Evolutionary conservation across 169 alveolate species (phyloP).

Genomic region (Cryptosporidium ubiquitum): DNA sequence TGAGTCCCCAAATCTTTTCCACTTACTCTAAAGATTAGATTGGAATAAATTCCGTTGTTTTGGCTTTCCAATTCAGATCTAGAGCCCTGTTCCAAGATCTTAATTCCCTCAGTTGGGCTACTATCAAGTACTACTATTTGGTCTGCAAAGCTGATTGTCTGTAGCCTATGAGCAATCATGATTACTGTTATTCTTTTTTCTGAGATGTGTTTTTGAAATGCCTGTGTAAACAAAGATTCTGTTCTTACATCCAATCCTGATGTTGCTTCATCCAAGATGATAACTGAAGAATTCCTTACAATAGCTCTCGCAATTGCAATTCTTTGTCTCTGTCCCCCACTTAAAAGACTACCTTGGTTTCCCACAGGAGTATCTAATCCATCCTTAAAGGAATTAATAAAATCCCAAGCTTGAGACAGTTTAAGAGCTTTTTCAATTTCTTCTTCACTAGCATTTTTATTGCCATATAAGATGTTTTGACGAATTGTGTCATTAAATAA

Average conservation of each 20-base stretch:
- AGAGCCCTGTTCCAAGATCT: slow-evolving; percentile 78
- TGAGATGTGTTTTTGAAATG: slow-evolving; percentile 47
- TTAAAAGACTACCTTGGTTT: slow-evolving; percentile 84
- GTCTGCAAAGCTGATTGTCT: slow-evolving; percentile 78
- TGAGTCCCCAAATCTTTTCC: too few species aligned
- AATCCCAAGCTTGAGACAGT: slow-evolving; percentile 86
- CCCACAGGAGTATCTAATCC: slow-evolving; percentile 89
- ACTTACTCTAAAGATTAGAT: background rate
- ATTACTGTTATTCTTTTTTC: slow-evolving; percentile 77
- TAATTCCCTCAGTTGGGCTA: slow-evolving; percentile 56
- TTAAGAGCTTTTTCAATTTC: slow-evolving; percentile 87
- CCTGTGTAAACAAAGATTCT: slow-evolving; percentile 14
- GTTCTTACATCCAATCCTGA: slow-evolving; percentile 89
- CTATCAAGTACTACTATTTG: slow-evolving; percentile 72
- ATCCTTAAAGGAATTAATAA: slow-evolving; percentile 84
- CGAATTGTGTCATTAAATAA: slow-evolving; percentile 91
- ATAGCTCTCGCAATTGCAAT: slow-evolving; percentile 91
- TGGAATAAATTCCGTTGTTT: slow-evolving; percentile 73
- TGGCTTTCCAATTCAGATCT: slow-evolving; percentile 43
- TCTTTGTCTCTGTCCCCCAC: slow-evolving; percentile 91
- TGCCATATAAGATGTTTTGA: slow-evolving; percentile 92
- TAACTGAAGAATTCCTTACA: slow-evolving; percentile 85
- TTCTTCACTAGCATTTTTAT: slow-evolving; percentile 86
- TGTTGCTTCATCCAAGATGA: slow-evolving; percentile 97
- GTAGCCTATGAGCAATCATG: slow-evolving; percentile 83